These are phyloP conservation scores for Eremochloa ophiuroides DNA, from an alignment of 176 grass and related monocot species.

Conservation along the genomic window DNA sequence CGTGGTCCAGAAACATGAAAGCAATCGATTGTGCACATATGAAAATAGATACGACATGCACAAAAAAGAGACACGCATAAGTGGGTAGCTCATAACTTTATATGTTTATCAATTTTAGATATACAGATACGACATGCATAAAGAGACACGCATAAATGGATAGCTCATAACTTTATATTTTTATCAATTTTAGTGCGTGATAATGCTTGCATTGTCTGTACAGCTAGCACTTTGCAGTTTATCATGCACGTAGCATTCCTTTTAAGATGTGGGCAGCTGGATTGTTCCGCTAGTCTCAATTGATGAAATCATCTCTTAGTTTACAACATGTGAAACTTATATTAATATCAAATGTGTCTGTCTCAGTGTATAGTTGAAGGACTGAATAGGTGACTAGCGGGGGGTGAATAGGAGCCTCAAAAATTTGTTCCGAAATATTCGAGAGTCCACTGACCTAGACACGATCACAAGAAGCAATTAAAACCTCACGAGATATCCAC, in stretches of 20 bases:
- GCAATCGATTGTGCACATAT: background rate
- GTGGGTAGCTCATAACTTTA: conserved; percentile 12
- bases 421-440: too few relatives aligned
- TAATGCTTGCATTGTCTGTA: background rate
- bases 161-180: conserved; percentile 19
- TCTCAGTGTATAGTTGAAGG: too few relatives aligned
- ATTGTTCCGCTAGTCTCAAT: too few relatives aligned
- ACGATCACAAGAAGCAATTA: too few relatives aligned
- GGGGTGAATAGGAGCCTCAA: too few relatives aligned
- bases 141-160: conserved; percentile 20
- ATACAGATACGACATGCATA: conserved; percentile 32
- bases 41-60: background rate
- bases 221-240: conserved; percentile 36
- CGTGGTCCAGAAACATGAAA: background rate
- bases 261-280: conserved; percentile 6
- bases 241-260: conserved; percentile 25
- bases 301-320: too few relatives aligned
- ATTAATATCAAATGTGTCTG: too few relatives aligned
- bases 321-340: too few relatives aligned
- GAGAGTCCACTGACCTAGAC: too few relatives aligned
- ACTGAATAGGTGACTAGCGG: too few relatives aligned
- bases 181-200: background rate
- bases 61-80: too few relatives aligned
- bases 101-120: conserved; percentile 4
- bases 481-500: too few relatives aligned